Conservation (phyloP, 2,329 filamentous ascomycete genomes). For the Tolypocladium nubicola region DNA sequence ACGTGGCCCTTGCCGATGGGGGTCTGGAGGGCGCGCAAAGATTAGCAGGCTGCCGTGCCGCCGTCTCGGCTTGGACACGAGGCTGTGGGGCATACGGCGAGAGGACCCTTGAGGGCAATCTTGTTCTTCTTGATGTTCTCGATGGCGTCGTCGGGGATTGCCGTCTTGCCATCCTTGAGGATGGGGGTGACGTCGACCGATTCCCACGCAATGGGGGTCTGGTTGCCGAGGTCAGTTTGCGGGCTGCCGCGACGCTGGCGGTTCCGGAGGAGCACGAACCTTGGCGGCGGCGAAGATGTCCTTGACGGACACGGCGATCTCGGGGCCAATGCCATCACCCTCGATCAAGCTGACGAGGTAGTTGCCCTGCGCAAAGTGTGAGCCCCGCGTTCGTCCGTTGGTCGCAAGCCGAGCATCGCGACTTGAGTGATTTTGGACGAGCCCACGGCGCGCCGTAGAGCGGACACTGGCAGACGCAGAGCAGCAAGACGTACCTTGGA, state of each 20-base stretch:
- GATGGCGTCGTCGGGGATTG: constrained; percentile 87
- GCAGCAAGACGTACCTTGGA: constrained; percentile 56
- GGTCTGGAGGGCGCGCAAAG: constrained; percentile 41
- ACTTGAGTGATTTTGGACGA: constrained; percentile 30
- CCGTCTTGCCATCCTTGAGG: constrained; percentile 89
- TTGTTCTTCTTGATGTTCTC: constrained; percentile 90
- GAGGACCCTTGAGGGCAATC: constrained; percentile 94
- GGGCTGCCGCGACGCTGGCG: background rate
- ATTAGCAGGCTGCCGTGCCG: background rate
- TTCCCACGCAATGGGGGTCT: constrained; percentile 95
- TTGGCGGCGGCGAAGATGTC: constrained; percentile 95
- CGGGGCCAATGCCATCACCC: constrained; percentile 96
- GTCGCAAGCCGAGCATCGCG: constrained; percentile 4
- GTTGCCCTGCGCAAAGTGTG: constrained; percentile 55
- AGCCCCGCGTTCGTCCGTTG: background rate
- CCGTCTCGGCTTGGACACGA: background rate
- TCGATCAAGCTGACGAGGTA: constrained; percentile 96
- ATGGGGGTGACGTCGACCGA: constrained; percentile 91
- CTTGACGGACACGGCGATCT: constrained; percentile 97
- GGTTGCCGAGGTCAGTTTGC: constrained; percentile 1
- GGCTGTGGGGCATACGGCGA: constrained; percentile 56
- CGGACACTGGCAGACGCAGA: background rate
- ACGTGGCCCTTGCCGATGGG: constrained; percentile 98
- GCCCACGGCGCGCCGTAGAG: background rate
- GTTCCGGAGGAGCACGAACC: constrained; percentile 38